A percentile compares a stretch with the other conserved stretches of the same genome.
These are phyloP conservation scores for Peziza echinospora DNA, from an alignment of 495 filamentous ascomycete genomes.

Conservation along the genomic window DNA sequence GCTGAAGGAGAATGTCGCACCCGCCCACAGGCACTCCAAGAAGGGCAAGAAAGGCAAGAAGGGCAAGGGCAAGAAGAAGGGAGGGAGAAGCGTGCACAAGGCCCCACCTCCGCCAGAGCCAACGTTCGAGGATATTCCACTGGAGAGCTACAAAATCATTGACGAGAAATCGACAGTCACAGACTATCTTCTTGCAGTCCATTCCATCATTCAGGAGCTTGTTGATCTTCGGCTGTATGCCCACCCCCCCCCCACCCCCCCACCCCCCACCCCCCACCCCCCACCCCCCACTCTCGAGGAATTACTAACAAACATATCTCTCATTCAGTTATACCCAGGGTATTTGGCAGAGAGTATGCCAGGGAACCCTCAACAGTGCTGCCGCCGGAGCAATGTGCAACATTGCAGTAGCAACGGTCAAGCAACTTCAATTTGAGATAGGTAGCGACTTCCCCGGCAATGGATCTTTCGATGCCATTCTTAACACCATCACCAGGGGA, in stretches of 20 bases:
- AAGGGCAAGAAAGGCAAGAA: constrained; percentile 22
- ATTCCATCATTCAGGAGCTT: constrained; percentile 19
- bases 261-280: too few species aligned
- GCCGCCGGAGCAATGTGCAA: constrained; percentile 26
- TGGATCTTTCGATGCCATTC: constrained; percentile 22
- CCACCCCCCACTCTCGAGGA: too few species aligned
- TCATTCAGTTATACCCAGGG: constrained; percentile 19
- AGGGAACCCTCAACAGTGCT: constrained; percentile 25
- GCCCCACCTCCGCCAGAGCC: constrained; percentile 2
- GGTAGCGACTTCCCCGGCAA: constrained; percentile 25
- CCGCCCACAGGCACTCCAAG: constrained; percentile 14
- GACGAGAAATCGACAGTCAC: constrained; percentile 16
- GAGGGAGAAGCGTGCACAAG: constrained; percentile 10
- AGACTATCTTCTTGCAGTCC: constrained; percentile 25
- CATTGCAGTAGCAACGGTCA: constrained; percentile 23
- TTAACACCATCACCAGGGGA: constrained; percentile 22
- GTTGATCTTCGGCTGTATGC: not conserved
- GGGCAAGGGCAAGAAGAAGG: constrained; percentile 18
- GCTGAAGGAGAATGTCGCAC: constrained; percentile 5
- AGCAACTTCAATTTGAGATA: constrained; percentile 20
- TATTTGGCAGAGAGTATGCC: constrained; percentile 27
- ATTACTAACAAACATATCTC: too few species aligned
- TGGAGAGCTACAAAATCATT: constrained; percentile 29
- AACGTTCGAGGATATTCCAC: constrained; percentile 16
- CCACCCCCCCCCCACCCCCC: too few species aligned